A percentile compares a stretch with the other conserved stretches of the same genome.
Evolutionary conservation across 345 rosid species (phyloP).

Genomic region (Moricandia arvensis): DNA sequence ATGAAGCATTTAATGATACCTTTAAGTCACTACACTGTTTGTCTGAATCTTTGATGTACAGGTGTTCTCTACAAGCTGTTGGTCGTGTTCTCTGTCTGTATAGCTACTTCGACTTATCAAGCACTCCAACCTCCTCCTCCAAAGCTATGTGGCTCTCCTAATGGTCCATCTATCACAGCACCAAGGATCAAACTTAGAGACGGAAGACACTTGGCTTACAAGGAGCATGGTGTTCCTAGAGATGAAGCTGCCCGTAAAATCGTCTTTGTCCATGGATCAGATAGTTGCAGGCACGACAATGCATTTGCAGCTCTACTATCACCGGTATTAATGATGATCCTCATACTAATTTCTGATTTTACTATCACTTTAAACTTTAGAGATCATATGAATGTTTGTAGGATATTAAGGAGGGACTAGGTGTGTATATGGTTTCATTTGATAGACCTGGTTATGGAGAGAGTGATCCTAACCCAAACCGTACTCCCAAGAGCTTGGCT

Average conservation of each 20-base stretch:
- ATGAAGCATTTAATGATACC: conserved; percentile 5
- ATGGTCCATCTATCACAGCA: conserved; percentile 51
- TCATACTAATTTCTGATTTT: not conserved
- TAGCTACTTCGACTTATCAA: conserved; percentile 46
- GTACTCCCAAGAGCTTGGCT: conserved; percentile 54
- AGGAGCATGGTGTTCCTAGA: conserved; percentile 55
- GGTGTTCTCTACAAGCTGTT: conserved; percentile 42
- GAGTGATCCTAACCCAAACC: conserved; percentile 59
- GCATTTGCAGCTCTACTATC: conserved; percentile 38
- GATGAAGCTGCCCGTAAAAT: conserved; percentile 48
- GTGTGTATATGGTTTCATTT: conserved; percentile 56
- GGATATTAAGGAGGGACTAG: conserved; percentile 54
- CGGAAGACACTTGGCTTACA: conserved; percentile 64
- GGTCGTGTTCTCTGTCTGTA: conserved; percentile 40
- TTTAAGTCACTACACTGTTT: not conserved
- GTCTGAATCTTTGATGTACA: conserved; percentile 23
- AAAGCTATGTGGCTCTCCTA: conserved; percentile 45
- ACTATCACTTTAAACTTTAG: too few relatives aligned
- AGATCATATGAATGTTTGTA: conserved; percentile 32
- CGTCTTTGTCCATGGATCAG: conserved; percentile 50
- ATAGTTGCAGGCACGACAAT: conserved; percentile 48
- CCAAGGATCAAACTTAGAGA: conserved; percentile 59
- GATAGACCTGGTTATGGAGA: conserved; percentile 80
- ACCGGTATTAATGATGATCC: conserved; percentile 33
- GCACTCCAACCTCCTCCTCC: conserved; percentile 54